Evolutionary conservation across 148 eudicot genomes (phyloP).

Genomic region (Polygonum maritimum): DNA sequence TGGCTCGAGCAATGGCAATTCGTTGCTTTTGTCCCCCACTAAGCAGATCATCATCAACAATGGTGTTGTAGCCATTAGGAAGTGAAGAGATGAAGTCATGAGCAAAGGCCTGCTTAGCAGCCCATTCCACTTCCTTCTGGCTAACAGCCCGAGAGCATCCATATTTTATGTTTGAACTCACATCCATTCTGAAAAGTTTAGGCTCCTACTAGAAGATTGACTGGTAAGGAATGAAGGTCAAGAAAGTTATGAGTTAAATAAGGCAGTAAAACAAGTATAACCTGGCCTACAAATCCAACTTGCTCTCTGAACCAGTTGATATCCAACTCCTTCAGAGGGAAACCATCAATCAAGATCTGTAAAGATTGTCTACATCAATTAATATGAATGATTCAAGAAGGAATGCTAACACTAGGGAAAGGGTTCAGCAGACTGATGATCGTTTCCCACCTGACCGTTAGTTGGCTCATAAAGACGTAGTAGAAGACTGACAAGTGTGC

Average conservation of each 20-base stretch:
- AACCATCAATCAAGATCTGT: constrained; percentile 75
- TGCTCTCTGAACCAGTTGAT: constrained; percentile 82
- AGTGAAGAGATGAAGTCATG: constrained; percentile 79
- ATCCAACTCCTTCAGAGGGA: constrained; percentile 61
- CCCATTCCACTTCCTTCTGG: constrained; percentile 86
- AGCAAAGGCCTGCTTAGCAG: constrained; percentile 88
- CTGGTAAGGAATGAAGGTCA: constrained; percentile 9
- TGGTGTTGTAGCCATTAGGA: constrained; percentile 79
- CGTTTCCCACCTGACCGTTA: constrained; percentile 60
- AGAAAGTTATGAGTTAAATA: not conserved
- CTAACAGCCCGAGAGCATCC: constrained; percentile 69
- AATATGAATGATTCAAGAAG: not conserved
- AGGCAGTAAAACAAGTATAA: constrained; percentile 21
- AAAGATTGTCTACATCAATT: constrained; percentile 1
- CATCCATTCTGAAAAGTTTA: constrained; percentile 77
- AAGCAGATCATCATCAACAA: constrained; percentile 95
- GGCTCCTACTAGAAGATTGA: constrained; percentile 57
- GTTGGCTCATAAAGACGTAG: constrained; percentile 94
- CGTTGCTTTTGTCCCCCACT: constrained; percentile 99
- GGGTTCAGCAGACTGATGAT: not conserved
- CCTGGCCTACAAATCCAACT: constrained; percentile 98
- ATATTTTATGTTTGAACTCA: constrained; percentile 78
- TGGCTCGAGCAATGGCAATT: constrained; percentile 95
- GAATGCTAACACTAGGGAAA: not conserved
- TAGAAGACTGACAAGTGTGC: constrained; percentile 89